Conservation (phyloP, 208 protist genomes). For the Crithidia expoeki region DNA sequence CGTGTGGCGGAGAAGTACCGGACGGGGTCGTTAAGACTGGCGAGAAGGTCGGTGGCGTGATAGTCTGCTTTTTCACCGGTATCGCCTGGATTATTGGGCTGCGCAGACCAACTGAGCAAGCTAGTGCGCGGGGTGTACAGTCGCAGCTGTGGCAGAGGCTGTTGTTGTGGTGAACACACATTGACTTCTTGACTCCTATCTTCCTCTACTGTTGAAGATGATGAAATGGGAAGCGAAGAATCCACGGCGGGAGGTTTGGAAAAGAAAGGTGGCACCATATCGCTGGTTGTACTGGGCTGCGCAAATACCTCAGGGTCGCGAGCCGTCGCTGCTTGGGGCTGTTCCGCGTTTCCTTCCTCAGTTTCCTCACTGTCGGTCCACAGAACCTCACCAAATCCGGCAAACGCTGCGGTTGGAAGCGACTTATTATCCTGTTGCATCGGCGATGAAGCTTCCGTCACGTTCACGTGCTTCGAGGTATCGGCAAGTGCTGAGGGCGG, state of each 20-base stretch:
- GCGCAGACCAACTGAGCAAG: not conserved
- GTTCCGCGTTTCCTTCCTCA: too few species aligned
- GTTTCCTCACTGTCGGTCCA: not conserved
- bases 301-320: too few species aligned
- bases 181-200: not conserved
- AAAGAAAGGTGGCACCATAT: not conserved
- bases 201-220: too few species aligned
- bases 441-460: too few species aligned
- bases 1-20: slow-evolving; percentile 16
- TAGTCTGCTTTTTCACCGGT: not conserved
- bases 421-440: not conserved
- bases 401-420: too few species aligned
- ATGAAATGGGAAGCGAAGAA: too few species aligned
- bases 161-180: not conserved
- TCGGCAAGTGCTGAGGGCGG: not conserved
- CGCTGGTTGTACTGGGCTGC: too few species aligned
- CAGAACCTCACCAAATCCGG: not conserved
- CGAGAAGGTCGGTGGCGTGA: not conserved
- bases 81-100: not conserved
- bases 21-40: not conserved
- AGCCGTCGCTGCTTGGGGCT: too few species aligned
- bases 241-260: not conserved
- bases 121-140: slow-evolving; percentile 16
- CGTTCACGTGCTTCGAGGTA: not conserved
- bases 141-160: not conserved